These are phyloP conservation scores for Yarrowia sp. DNA, from an alignment of 805 yeast genomes.

Conservation along the genomic window DNA sequence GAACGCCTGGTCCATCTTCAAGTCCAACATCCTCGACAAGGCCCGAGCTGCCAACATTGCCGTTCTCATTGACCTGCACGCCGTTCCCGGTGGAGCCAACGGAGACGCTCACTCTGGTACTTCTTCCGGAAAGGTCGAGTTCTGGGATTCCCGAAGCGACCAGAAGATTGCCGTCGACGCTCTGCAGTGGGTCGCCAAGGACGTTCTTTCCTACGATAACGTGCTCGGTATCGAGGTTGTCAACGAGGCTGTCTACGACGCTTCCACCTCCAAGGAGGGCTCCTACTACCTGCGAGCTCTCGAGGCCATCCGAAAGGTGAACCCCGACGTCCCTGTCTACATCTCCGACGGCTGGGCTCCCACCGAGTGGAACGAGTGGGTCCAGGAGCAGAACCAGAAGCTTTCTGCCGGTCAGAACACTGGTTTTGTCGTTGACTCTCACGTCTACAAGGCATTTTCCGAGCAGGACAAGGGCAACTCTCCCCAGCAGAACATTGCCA, in stretches of 20 bases:
- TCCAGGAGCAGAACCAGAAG: constrained; percentile 51
- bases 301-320: constrained; percentile 62
- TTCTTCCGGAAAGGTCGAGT: constrained; percentile 61
- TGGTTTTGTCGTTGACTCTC: constrained; percentile 82
- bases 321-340: constrained; percentile 67
- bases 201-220: constrained; percentile 65
- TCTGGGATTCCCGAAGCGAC: constrained; percentile 59
- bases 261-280: constrained; percentile 47
- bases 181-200: constrained; percentile 67
- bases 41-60: constrained; percentile 73
- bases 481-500: constrained; percentile 68
- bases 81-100: constrained; percentile 92
- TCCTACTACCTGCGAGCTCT: constrained; percentile 71
- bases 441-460: constrained; percentile 84
- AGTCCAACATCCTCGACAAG: constrained; percentile 58
- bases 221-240: constrained; percentile 84
- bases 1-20: constrained; percentile 68
- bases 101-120: constrained; percentile 85
- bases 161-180: constrained; percentile 57
- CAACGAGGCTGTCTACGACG: constrained; percentile 77
- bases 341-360: constrained; percentile 97
- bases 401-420: constrained; percentile 48
- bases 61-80: constrained; percentile 85
- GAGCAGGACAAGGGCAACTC: constrained; percentile 71
- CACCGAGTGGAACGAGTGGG: constrained; percentile 74